phyloP scores from a whole-genome alignment of 768 basidiomycete species.

The Pleurotus eryngii region DNA sequence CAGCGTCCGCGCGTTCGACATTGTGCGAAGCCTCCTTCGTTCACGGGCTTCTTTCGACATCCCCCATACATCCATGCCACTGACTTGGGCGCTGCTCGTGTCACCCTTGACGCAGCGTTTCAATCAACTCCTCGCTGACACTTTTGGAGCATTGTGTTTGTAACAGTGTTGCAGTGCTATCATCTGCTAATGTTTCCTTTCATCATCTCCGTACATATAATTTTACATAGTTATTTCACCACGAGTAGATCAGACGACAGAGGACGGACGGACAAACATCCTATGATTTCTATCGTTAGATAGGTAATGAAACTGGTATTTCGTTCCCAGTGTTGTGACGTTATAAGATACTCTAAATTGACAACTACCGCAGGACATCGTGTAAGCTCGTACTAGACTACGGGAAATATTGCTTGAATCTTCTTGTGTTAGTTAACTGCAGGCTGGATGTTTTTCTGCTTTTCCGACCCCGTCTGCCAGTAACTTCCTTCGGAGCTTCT shows the following conservation, averaged over 20 bases:
- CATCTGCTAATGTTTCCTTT: background rate
- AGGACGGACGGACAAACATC: background rate
- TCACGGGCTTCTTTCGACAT: background rate
- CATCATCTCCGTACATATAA: background rate
- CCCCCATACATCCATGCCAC: background rate
- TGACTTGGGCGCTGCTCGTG: too few species aligned
- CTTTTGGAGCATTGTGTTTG: slow-evolving; percentile 5
- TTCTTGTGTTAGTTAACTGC: too few species aligned
- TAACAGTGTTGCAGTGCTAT: background rate
- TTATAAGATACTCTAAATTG: too few species aligned
- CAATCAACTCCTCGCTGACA: background rate
- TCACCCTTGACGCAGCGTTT: background rate
- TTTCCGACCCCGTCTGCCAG: too few species aligned
- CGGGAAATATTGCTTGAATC: too few species aligned
- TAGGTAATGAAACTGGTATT: slow-evolving; percentile 8
- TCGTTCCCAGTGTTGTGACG: background rate
- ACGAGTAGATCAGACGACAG: too few species aligned
- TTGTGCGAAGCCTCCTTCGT: background rate
- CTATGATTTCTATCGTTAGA: slow-evolving; percentile 2
- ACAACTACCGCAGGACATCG: too few species aligned
- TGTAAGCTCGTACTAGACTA: too few species aligned
- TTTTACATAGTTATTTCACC: background rate
- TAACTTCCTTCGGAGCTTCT: too few species aligned
- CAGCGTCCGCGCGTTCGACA: background rate
- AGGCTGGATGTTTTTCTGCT: too few species aligned